Base-by-base conservation (phyloP, 1,284 basidiomycete species). In the Takashimella tepidaria region DNA sequence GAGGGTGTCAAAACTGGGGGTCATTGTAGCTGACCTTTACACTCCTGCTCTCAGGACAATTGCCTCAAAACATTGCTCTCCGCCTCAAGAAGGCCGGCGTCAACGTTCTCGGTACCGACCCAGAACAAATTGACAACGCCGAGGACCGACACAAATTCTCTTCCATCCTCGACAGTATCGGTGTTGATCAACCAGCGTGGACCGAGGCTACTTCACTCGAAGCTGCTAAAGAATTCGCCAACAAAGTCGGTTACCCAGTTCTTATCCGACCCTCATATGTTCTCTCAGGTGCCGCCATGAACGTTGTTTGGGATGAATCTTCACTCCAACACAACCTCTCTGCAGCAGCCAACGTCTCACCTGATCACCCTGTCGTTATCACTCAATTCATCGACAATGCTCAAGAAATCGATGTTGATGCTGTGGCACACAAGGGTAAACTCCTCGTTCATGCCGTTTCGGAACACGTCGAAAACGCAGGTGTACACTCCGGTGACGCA, bases 141-240 rank as follows among this genome's bases (percentile, higher is more conserved):
- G 96, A 99, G 78, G 95, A 99, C 78, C 87, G 96, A 60, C 92
- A 98, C 83, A 98, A 98, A 78, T 99, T 99, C 83, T 98, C 92
- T 10, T 86, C 87, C 49, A 88, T 98, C 58, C 84, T 99, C 43
- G 96, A 98, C 77, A 86, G 84, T 62, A 87, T 97, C 64, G 91
- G 89, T 51, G 89, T 98, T 51, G 96, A 98, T 74, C 96, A 99
- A 75, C 96, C 95, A 10, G 89, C 89, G 60, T 98, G 96, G 96
- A 81, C 83, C 25, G 96, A 98, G 74, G 92, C 89, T 37, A 87
- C 89, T 2, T 88, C 85, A 43, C 80, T 98, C 48, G 86, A 88
- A 37, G 86, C 88, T 53, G 96, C 96, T 50, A 95, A 96, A 79
- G 84, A 84, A 52, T 99, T 98, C 61, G 91, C 93, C 47, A 77